Evolutionary conservation across 192 early-diverging fungal species (phyloP), one percentile per base, ranked within the genome.

Genomic region (Coemansia sp.): DNA sequence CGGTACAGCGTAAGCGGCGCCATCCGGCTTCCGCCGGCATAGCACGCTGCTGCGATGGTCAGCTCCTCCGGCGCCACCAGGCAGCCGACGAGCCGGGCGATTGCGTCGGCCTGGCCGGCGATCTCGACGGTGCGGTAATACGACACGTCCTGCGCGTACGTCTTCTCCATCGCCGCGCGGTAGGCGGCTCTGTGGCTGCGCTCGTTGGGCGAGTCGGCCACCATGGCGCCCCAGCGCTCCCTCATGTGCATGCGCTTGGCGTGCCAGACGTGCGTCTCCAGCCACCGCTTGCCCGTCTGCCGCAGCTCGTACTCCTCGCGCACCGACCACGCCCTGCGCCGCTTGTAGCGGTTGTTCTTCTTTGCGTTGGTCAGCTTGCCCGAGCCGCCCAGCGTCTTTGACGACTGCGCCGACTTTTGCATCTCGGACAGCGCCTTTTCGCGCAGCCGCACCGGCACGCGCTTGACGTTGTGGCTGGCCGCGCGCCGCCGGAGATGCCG

Each of bases 221-320:
- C 46, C 70, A 79, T 75, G 15, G 62, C 51, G 0, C 94, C 93
- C 95, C 95, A 96, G 17, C 85, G 67, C 59, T 93, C 85, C 37
- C 60, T 73, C 95, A 99, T 99, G 54, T 94, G 91, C 94, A 98
- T 96, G 63, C 98, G 86, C 75, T 99, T 99, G 12, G 94, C 90
- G 71, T 99, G 96, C 98, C 98, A 99, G 25, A 97, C 87, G 82
- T 99, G 96, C 38, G 96, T 99, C 73, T 97, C 96, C 25, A 99
- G 71, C 98, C 96, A 99, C 36, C 87, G 84, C 49, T 90, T 91
- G 41, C 73, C 72, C 15, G 36, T 60, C 76, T 82, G 80, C 42
- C 80, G 76, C 64, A 53, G 64, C 74, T 79, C 67, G 49, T 70
- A 71, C 70, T 82, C 70, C 35, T 60, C 53, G 39, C 70, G 67